phyloP scores from a whole-genome alignment of 441 rosid genomes.

The Croton laevigatus region DNA sequence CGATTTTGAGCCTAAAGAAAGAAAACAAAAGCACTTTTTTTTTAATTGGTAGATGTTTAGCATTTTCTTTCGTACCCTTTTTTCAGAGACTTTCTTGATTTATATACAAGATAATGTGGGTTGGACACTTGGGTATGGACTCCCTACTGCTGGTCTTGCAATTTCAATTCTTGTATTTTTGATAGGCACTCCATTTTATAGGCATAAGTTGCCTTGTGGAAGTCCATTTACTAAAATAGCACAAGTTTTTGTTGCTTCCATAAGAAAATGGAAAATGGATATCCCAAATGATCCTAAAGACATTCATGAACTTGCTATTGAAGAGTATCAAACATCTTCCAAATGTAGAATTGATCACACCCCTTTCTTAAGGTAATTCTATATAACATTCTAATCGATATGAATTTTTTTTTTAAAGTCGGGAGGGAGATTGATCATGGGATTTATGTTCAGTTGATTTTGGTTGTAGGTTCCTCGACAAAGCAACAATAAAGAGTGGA shows the following conservation, averaged over 20 bases:
- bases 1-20: conserved; percentile 65
- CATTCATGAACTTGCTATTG: conserved; percentile 52
- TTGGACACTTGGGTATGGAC: conserved; percentile 64
- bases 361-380: conserved; percentile 40
- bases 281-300: conserved; percentile 38
- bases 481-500: conserved; percentile 57
- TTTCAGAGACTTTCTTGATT: conserved; percentile 66
- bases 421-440: too few species aligned
- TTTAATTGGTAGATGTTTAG: conserved; percentile 97
- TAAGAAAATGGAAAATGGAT: conserved; percentile 42
- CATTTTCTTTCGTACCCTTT: conserved; percentile 73
- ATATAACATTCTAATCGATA: neutral
- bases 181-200: conserved; percentile 58
- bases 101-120: conserved; percentile 87
- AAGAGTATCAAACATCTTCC: conserved; percentile 38
- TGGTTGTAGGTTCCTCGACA: conserved; percentile 13
- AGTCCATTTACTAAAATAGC: conserved; percentile 69
- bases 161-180: conserved; percentile 55
- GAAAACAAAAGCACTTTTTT: conserved; percentile 62
- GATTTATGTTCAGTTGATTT: too few species aligned
- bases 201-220: conserved; percentile 66
- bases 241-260: conserved; percentile 68
- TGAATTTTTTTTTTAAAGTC: too few species aligned
- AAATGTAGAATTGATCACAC: conserved; percentile 52
- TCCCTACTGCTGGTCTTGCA: conserved; percentile 62